Base-by-base conservation (phyloP, 1,284 basidiomycete genomes). In the Ceratobasidium sp. region DNA sequence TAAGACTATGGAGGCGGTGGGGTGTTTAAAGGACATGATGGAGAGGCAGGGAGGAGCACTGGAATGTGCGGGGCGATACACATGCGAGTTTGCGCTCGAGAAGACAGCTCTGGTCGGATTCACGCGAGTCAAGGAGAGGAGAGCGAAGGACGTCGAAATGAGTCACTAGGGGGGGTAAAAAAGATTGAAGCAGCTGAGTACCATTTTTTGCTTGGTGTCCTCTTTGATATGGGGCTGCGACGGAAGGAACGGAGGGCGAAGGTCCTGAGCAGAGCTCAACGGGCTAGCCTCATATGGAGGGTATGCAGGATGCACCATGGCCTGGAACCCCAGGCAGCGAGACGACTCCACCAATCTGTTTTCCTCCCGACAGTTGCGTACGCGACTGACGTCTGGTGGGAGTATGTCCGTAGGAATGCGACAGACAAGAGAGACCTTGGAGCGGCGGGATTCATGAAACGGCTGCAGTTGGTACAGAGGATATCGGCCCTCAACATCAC, bases 221-320 rank as follows among this genome's bases (percentile, higher is more conserved):
- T 65, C n/a, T 44, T 80, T 23, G 79, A 80, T 44, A 16, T 57
- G 23, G 68, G 68, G 23, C 66, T 80, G 16, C 50, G 59, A 7
- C 79, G 77, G 70, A 44, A 48, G 16, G 33, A 75, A 33, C 79
- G 79, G 16, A 67, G 55, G 20, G 46, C 55, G 16, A 38, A 33
- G 7, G 77, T 77, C 6, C 44, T 68, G 5, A 48, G 38, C 20
- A 74, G 2, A 12, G 71, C 7, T 6, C 33, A 30, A 3, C 54
- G 71, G 71, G 71, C n/a, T 3, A 18, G 38, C 18, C 44, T 64
- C 23, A 20, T 74, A 18, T 38, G 46, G 59, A 48, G 59, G n/a
- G 59, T 74, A 1, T 62, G n/a, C 20, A 41, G 48, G 8, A 62
- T 62, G 41, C 23, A 30, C 12, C 57, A 52, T 30, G 59, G 71